Evolutionary conservation across 768 basidiomycete genomes (phyloP).

Genomic region (Boletales sp.): DNA sequence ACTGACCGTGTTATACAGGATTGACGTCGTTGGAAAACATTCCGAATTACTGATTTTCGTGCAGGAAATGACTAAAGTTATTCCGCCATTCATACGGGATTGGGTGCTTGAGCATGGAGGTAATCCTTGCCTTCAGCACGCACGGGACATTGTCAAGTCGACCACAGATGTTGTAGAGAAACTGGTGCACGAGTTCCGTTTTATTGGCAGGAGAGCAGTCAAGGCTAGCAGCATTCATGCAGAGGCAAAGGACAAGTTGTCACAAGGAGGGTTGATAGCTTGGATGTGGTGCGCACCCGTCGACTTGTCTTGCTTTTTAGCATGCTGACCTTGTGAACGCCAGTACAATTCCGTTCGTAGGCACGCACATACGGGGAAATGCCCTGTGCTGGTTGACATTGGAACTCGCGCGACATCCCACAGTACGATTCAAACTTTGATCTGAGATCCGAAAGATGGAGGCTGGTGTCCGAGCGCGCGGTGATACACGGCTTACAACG

Average conservation of each 20-base stretch:
- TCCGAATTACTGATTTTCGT: conserved; percentile 7
- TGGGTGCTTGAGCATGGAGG: conserved; percentile 29
- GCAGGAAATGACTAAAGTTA: conserved; percentile 8
- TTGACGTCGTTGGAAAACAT: conserved; percentile 9
- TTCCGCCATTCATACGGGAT: conserved; percentile 24
- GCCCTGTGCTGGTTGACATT: conserved; percentile 35
- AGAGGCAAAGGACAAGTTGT: conserved; percentile 22
- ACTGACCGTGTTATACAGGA: conserved; percentile 16
- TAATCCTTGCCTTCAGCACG: conserved; percentile 14
- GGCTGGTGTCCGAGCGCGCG: neutral
- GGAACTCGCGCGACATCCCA: conserved; percentile 55
- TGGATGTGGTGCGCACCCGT: conserved; percentile 18
- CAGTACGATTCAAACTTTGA: conserved; percentile 59
- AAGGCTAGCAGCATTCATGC: conserved; percentile 27
- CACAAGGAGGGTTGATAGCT: conserved; percentile 7
- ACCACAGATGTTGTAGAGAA: conserved; percentile 10
- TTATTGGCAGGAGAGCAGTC: too few relatives aligned
- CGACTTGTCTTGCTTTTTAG: neutral
- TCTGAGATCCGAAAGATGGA: conserved; percentile 15
- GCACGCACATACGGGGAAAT: conserved; percentile 51
- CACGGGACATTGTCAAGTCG: conserved; percentile 6
- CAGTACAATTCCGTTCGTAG: conserved; percentile 48
- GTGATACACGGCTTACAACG: neutral
- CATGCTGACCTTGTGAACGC: neutral
- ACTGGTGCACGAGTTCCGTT: conserved; percentile 19